Percentiles rank a stretch among this genome's conserved stretches.
These are phyloP conservation scores for Schoenoplectus triqueter DNA, from an alignment of 202 grass and related monocot species.

Conservation along the genomic window DNA sequence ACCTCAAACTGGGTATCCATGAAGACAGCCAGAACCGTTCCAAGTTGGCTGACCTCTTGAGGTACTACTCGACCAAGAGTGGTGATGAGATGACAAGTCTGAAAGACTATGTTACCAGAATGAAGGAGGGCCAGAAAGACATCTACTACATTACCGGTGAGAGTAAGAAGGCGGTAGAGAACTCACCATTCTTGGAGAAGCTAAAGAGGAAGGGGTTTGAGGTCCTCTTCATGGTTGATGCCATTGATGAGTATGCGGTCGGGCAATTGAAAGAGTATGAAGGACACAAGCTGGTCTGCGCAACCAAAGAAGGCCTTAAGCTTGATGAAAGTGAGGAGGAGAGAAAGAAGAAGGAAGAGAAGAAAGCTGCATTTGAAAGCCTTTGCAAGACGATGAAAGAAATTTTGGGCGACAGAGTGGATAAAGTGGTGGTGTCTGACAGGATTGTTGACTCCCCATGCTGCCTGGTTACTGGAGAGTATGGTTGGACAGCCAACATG, in stretches of 20 bases:
- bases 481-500: constrained; percentile 59
- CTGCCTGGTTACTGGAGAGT: constrained; percentile 56
- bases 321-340: constrained; percentile 48
- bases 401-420: constrained; percentile 50
- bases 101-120: constrained; percentile 61
- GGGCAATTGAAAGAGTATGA: constrained; percentile 60
- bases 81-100: constrained; percentile 54
- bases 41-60: too few relatives aligned
- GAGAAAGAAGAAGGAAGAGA: constrained; percentile 54
- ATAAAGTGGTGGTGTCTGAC: constrained; percentile 72
- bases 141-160: constrained; percentile 62
- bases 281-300: constrained; percentile 49
- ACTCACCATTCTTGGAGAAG: constrained; percentile 57
- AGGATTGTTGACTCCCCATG: constrained; percentile 67
- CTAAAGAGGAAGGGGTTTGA: constrained; percentile 55
- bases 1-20: too few relatives aligned
- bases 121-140: constrained; percentile 59
- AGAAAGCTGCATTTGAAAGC: constrained; percentile 47
- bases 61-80: neutral
- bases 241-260: constrained; percentile 55
- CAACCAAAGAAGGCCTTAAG: constrained; percentile 52
- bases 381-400: constrained; percentile 62
- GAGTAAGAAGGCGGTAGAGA: constrained; percentile 60
- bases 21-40: too few relatives aligned
- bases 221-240: constrained; percentile 57